Base-by-base conservation (phyloP, 129 eudicot species). In the Flaveria bidentis region DNA sequence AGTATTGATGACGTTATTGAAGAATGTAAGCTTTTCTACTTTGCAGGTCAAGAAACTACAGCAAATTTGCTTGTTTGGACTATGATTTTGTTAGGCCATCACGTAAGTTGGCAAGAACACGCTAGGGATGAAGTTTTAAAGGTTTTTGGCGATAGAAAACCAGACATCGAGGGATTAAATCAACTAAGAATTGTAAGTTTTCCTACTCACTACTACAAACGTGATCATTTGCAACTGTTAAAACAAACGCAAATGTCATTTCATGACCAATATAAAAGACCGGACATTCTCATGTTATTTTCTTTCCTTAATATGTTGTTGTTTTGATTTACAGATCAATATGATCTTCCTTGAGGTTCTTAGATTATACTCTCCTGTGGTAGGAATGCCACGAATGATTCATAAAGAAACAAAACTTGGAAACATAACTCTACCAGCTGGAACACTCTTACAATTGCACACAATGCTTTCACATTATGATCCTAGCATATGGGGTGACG, bases 21-120 rank as follows among this genome's bases (percentile, higher is more conserved):
- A 69, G 84, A 81, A 49, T 81, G 84, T 64, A 81, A 81, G 57
- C 76, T 81, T 30, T 81, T 81, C 58, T 81, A 81, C 71, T 75
- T 81, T 58, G 84, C 81, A n/a, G 84, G 84, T 36, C 84, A 81
- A 81, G 84, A 81, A 47, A 75, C 84, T 75, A 75, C 81, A 0
- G 65, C 73, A 14, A 75, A 45, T 81, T 61, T 81, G 72, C 81
- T 81, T 58, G 80, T 74, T 56, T 81, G 84, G 84, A 81, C 81
- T 33, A 81, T 75, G 84, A 25, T 81, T 60, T 81, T 81, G 67
- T 47, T 81, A 52, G 47, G 60, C 15, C 80, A 75, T 51, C 63
- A 81, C 56, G 17, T 6, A 45, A 0, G 25, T 12, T 81, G 84
- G 84, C 84, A 81, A 75, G 72, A 61, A 1, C 84, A 46, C 2